Base-by-base conservation (phyloP, 352 stramenopile genomes). In the Pythium rhizo-oryzae region DNA sequence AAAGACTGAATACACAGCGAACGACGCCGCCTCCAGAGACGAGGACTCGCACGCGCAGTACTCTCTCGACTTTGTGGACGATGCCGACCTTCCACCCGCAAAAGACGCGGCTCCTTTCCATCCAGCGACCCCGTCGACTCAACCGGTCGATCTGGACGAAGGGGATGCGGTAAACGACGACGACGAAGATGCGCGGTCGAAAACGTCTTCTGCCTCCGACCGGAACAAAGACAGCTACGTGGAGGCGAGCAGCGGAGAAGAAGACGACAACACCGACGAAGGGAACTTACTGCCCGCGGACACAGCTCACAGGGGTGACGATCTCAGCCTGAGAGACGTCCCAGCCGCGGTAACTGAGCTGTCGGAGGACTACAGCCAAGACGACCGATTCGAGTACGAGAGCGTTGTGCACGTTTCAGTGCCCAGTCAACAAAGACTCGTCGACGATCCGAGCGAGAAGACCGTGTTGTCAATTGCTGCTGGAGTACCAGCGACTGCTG, bases 41-140 rank as follows among this genome's bases (percentile, higher is more conserved):
- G 39, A 63, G 8, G 76, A 81, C 18, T 75, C 69, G 0, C 77
- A 69, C 19, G 89, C 85, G 49, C 75, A 91, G 61, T 92, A 91
- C 65, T 92, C 84, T 46, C 89, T 91, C 74, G 80, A 92, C 35
- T 91, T 92, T 57, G 81, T 78, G 8, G 80, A 92, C 2, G 79
- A 89, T 51, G 73, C 71, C 47, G 61, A 57, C 15, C 2, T 46
- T 13, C 65, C 25, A 2, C 21, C 41, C 18, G 21, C 8, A 4
- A 46, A 12, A 23, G 39, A 37, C 25, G 11, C 18, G n/a, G 9
- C 30, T 13, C 53, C 1, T 9, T n/a, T 15, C 9, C 15, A 24
- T 44, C 23, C 15, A 21, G 25, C 16, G 18, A 37, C 52, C 6
- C 25, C 30, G n/a, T n/a, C n/a, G n/a, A n/a, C 24, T 47, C 9